These are phyloP conservation scores for Xylariales sp. DNA, from an alignment of 2,329 filamentous ascomycete genomes.

Conservation along the genomic window DNA sequence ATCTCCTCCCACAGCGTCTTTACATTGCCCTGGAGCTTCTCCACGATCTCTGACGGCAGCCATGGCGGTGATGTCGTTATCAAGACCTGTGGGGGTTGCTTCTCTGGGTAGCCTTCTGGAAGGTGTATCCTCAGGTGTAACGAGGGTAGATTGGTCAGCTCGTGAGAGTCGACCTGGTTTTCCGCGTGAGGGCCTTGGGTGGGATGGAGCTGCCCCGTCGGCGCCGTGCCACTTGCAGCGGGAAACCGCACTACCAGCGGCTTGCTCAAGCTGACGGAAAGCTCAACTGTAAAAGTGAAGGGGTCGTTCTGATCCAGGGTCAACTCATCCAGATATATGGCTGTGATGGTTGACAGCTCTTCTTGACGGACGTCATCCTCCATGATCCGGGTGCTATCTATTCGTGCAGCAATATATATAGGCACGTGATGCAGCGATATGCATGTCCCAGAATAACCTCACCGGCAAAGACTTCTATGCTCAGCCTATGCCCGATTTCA, in stretches of 20 bases:
- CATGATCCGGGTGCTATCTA: no score
- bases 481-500: no score
- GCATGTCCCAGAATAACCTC: no score
- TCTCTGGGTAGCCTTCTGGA: conserved; percentile 54
- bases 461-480: no score
- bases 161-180: conserved; percentile 35
- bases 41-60: conserved; percentile 46
- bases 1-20: conserved; percentile 57
- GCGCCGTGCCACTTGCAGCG: conserved; percentile 33
- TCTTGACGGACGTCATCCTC: conserved; percentile 46
- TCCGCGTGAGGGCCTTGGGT: conserved; percentile 6
- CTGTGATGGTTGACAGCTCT: conserved; percentile 57
- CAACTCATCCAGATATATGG: conserved; percentile 63
- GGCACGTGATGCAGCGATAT: no score
- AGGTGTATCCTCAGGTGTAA: conserved; percentile 49
- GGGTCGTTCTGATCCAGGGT: conserved; percentile 35
- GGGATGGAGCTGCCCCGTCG: conserved; percentile 13
- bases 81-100: conserved; percentile 43
- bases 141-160: conserved; percentile 54
- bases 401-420: no score
- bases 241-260: conserved; percentile 56
- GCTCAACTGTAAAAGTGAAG: conserved; percentile 50
- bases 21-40: conserved; percentile 45
- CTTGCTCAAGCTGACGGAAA: conserved; percentile 51
- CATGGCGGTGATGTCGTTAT: conserved; percentile 54